These are phyloP conservation scores for Decorospora gaudefroyi DNA, from an alignment of 2,329 filamentous ascomycete species.

Conservation along the genomic window DNA sequence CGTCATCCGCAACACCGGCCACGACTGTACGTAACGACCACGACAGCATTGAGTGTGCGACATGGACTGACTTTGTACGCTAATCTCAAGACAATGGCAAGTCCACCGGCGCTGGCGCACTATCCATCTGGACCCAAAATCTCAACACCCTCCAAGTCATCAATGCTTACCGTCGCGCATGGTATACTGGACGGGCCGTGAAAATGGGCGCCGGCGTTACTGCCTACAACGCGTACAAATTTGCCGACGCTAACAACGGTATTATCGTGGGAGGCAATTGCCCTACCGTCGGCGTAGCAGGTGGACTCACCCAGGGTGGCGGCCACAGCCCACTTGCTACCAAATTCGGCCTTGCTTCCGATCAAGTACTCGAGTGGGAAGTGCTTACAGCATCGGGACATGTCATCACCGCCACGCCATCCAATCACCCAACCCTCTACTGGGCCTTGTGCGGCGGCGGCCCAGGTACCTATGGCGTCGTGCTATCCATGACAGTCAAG, in stretches of 20 bases:
- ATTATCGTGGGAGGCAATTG: neutral
- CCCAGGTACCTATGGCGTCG: conserved; percentile 40
- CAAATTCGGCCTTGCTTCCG: conserved; percentile 34
- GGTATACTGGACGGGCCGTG: neutral
- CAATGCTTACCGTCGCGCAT: neutral
- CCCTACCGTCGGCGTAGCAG: neutral
- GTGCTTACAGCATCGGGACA: conserved; percentile 41
- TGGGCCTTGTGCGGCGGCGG: conserved; percentile 45
- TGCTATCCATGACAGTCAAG: conserved; percentile 37
- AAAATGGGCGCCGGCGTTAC: neutral
- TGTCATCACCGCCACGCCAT: conserved; percentile 34
- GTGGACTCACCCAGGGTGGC: neutral
- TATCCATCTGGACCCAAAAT: neutral
- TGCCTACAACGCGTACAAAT: neutral
- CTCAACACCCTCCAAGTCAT: neutral
- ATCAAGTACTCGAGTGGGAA: conserved; percentile 38
- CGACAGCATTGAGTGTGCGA: no score
- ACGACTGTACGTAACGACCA: no score
- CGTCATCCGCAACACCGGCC: conserved; percentile 23
- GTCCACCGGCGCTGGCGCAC: neutral
- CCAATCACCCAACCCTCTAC: conserved; percentile 41
- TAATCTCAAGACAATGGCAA: no score
- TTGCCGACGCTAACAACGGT: no score
- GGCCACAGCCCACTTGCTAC: neutral
- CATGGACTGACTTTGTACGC: no score